These are phyloP conservation scores for Apiotrichum gracile DNA, from an alignment of 1,284 basidiomycete species.

Conservation along the genomic window DNA sequence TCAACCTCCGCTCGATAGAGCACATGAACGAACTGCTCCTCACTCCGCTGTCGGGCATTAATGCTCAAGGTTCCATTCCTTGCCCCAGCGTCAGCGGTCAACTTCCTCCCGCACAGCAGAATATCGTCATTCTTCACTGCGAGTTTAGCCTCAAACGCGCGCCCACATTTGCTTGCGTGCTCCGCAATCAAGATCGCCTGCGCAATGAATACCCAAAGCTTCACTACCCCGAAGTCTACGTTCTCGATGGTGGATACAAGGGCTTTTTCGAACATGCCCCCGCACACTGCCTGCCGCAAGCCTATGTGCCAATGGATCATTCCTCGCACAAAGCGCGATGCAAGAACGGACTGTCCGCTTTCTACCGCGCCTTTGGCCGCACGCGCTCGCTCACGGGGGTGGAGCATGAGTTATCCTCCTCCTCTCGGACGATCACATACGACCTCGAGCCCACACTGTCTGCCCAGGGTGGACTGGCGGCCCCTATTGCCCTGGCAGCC, in stretches of 20 bases:
- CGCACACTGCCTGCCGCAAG: constrained; percentile 66
- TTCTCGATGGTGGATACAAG: constrained; percentile 92
- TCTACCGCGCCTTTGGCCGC: constrained; percentile 75
- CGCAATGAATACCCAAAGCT: constrained; percentile 89
- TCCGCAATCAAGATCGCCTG: constrained; percentile 82
- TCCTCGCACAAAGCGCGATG: constrained; percentile 72
- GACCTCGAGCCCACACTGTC: no score
- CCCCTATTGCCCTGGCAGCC: constrained; percentile 24
- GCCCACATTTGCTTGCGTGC: constrained; percentile 88
- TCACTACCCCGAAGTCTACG: constrained; percentile 94
- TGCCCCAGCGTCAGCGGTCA: constrained; percentile 76
- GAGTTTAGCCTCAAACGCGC: constrained; percentile 94
- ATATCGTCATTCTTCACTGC: constrained; percentile 94
- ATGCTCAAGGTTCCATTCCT: constrained; percentile 54
- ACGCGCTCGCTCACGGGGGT: constrained; percentile 81
- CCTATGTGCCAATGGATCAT: constrained; percentile 92
- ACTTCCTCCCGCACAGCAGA: constrained; percentile 54
- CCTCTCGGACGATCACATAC: no score
- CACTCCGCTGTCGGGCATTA: constrained; percentile 50
- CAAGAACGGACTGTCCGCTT: constrained; percentile 79
- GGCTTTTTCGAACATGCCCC: constrained; percentile 69
- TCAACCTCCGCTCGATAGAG: constrained; percentile 82
- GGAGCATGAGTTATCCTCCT: constrained; percentile 46
- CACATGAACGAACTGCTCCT: constrained; percentile 78
- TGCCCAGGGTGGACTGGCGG: background rate